Base-by-base conservation (phyloP, 2,329 filamentous ascomycete species). In the Davidsoniella australis region DNA sequence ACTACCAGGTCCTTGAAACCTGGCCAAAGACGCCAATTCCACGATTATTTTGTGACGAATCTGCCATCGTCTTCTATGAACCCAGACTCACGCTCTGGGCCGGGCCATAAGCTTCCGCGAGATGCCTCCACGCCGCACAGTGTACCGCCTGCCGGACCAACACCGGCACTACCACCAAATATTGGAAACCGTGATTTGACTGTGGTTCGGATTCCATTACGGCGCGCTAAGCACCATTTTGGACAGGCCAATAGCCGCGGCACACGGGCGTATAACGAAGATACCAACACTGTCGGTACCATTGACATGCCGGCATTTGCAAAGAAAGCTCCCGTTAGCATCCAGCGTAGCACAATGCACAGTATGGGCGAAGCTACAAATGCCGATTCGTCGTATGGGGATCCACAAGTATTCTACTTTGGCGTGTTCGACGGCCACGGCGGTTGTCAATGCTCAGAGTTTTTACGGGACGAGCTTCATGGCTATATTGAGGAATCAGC, bases 371-470 rank as follows among this genome's bases (percentile, higher is more conserved):
- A 78, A 63, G 78, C 74, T 45, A 85, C 75, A 20, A 76, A 71
- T 8, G 85, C 85, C 5, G 83, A 85, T 51, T 83, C 80, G 55
- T 77, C 83, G 1, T 83, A 77, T 54, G 89, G 89, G 2, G 89
- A 96, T 60, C 89, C 89, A 1, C 89, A 96, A 61, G 81, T 96
- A 33, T 98, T 98, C 64, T 98, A 96, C 64, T 98, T 95, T 70
- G 88, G 77, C 1, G 80, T 96, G 1, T 98, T 96, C 59, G 91
- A 98, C 63, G 91, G 91, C 2, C 91, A 98, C 66, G 91, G 91
- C 8, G 91, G 91, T 17, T 75, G 70, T 17, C 84, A 94, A 62
- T 96, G 91, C 63, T 87, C 86, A 53, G 79, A 82, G 16, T 96
- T 94, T 57, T 64, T 96, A 56, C 74, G 80, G 51, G 85, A 95